Evolutionary conservation across 495 filamentous ascomycete genomes (phyloP), one percentile per base, ranked within the genome.

Genomic region (Venustampulla echinocandica): DNA sequence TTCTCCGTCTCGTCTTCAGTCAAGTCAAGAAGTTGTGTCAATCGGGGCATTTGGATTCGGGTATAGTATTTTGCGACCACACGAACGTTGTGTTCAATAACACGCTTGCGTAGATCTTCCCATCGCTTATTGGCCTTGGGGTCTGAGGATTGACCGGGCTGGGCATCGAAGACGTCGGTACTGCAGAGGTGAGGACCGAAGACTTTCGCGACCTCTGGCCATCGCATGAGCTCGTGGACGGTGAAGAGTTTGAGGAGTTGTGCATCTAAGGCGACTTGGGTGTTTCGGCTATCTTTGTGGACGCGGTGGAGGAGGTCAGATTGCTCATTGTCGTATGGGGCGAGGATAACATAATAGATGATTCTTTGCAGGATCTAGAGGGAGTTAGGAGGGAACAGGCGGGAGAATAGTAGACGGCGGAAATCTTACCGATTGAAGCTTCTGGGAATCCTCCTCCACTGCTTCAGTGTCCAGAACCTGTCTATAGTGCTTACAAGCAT

Each of bases 1-100:
- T 86, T 89, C 69, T 98, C 92, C 13, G 92, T 96, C 74, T 98
- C 92, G 38, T 90, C 85, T 64, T 94, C 87, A 19, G 81, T 84
- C 48, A 98, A 71, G 61, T 97, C 93, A 50, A 98, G 73, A 19
- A 98, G 76, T 61, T 90, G 72, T 11, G 87, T 93, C 46, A 98
- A 68, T 25, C 92, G 85, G 47, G 81, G 76, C 75, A 95, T 87
- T 62, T 82, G 79, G 63, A 98, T 94, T 52, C 92, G 87, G 6
- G 93, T 97, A 71, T 98, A 98, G 75, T 98, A 98, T 62, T 94
- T 94, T 58, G 93, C 92, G 10, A 98, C 77, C 6, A 97, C 92
- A 32, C 92, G 84, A 34, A 98, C 92, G 57, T 98, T 98, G 68
- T 98, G 92, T 69, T 98, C 92, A 59, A 98, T 98, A 45, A 98